Evolutionary conservation across 2,329 filamentous ascomycete species (phyloP), one percentile per base, ranked within the genome.

Genomic region (Colletotrichum horii): DNA sequence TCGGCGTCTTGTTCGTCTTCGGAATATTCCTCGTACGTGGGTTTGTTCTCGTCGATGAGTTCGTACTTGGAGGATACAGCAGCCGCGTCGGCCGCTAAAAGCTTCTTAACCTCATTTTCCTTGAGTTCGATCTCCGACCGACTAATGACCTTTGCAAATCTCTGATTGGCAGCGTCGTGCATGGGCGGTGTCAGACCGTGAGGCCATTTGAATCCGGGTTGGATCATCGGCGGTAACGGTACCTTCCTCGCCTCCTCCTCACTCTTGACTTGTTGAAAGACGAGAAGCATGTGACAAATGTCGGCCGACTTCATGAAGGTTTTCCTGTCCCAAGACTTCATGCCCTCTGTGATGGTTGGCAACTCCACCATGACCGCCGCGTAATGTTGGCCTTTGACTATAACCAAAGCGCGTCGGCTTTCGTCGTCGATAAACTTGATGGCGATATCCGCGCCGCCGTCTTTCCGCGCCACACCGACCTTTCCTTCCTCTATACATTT

Each of bases 311-410:
- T 98, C 87, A 96, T 95, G 88, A 96, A 95, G 22, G 93, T 91
- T 81, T 94, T 95, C 81, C 93, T 93, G 82, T 98, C 96, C 94
- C 95, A 98, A 75, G 94, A 96, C 88, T 98, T 98, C 94, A 97
- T 96, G 9, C 93, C 94, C 82, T 98, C 96, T 7, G 96, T 93
- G 74, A 98, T 94, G 75, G 94, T 97, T 1, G 96, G 96, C 36
- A 98, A 85, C 79, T 97, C 95, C 11, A 98, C 93, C 83, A 98
- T 88, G 24, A 93, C 91, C 28, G 94, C 95, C 1, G 94, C 96
- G 82, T 95, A 98, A 65, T 91, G 88, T 67, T 91, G 90, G 6
- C 92, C 92, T 77, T 93, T 91, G 76, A 98, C 90, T 4, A 88
- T 92, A 38, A 98, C 84, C 77, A 95, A 87, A 1, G 94, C 93